Evolutionary conservation across 371 early-diverging fungal genomes (phyloP).

Genomic region (Lichtheimia ramosa): DNA sequence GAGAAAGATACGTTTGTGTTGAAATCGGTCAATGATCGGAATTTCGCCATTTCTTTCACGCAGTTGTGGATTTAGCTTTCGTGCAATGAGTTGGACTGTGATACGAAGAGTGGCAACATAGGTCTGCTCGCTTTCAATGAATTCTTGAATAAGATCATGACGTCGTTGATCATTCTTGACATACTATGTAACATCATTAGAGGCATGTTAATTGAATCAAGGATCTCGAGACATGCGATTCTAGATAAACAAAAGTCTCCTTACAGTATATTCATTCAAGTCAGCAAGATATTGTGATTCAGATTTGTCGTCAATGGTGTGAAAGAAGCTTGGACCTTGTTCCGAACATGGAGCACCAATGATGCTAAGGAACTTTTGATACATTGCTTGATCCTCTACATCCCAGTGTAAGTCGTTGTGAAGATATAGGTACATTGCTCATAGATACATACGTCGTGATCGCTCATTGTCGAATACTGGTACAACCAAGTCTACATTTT

Average conservation of each 20-base stretch:
- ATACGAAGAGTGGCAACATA: slow-evolving; percentile 41
- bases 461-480: slow-evolving; percentile 11
- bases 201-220: not conserved
- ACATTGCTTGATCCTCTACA: not conserved
- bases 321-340: slow-evolving; percentile 6
- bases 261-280: not conserved
- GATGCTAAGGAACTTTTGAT: slow-evolving; percentile 15
- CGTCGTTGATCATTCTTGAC: slow-evolving; percentile 29
- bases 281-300: slow-evolving; percentile 7
- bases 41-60: slow-evolving; percentile 19
- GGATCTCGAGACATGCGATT: not conserved
- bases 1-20: slow-evolving; percentile 42
- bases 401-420: not conserved
- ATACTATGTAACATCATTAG: slow-evolving; percentile 1
- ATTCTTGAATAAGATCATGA: slow-evolving; percentile 33
- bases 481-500: slow-evolving; percentile 38
- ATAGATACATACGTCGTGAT: not conserved
- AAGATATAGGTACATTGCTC: not conserved
- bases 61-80: slow-evolving; percentile 10
- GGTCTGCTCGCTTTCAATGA: slow-evolving; percentile 38
- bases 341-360: slow-evolving; percentile 12
- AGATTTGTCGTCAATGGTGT: not conserved
- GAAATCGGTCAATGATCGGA: slow-evolving; percentile 36
- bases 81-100: slow-evolving; percentile 29
- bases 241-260: not conserved